Percentiles rank a stretch among this genome's conserved stretches.
These are phyloP conservation scores for Wickerhamiella parazyma DNA, from an alignment of 805 yeast genomes.

Conservation along the genomic window DNA sequence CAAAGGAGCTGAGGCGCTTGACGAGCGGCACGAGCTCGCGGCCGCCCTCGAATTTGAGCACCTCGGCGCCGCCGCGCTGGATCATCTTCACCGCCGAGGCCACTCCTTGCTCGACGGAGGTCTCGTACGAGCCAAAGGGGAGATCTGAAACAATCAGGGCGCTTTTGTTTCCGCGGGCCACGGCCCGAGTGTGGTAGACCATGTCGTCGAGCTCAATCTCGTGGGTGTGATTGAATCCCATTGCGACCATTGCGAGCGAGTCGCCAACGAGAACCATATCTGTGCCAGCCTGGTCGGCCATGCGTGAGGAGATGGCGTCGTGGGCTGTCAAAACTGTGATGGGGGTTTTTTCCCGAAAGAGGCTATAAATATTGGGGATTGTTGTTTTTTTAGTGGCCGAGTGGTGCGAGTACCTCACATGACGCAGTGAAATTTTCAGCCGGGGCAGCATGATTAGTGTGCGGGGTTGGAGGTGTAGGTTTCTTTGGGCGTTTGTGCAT, in stretches of 20 bases:
- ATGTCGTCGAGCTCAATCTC: slow-evolving; percentile 66
- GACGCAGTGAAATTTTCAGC: not conserved
- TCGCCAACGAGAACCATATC: slow-evolving; percentile 80
- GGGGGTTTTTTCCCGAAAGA: slow-evolving; percentile 28
- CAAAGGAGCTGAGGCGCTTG: slow-evolving; percentile 42
- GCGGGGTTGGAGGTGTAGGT: no score
- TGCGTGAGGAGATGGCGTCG: slow-evolving; percentile 62
- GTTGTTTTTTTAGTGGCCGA: slow-evolving; percentile 25
- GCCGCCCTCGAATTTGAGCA: slow-evolving; percentile 80
- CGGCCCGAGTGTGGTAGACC: slow-evolving; percentile 61
- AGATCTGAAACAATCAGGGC: slow-evolving; percentile 71
- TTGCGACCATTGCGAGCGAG: slow-evolving; percentile 80
- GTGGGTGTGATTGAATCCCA: slow-evolving; percentile 58
- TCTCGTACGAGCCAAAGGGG: slow-evolving; percentile 80
- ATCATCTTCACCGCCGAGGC: slow-evolving; percentile 43
- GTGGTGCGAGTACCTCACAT: slow-evolving; percentile 30
- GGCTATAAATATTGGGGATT: slow-evolving; percentile 29
- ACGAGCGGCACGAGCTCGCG: slow-evolving; percentile 42
- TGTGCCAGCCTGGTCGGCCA: slow-evolving; percentile 51
- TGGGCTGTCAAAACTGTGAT: slow-evolving; percentile 70
- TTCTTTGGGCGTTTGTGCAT: no score
- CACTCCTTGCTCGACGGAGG: slow-evolving; percentile 47
- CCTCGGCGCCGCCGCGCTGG: slow-evolving; percentile 43
- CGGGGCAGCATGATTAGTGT: no score
- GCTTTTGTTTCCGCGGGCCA: slow-evolving; percentile 49